phyloP scores from a whole-genome alignment of 768 basidiomycete species.

The Auriscalpium vulgare region DNA sequence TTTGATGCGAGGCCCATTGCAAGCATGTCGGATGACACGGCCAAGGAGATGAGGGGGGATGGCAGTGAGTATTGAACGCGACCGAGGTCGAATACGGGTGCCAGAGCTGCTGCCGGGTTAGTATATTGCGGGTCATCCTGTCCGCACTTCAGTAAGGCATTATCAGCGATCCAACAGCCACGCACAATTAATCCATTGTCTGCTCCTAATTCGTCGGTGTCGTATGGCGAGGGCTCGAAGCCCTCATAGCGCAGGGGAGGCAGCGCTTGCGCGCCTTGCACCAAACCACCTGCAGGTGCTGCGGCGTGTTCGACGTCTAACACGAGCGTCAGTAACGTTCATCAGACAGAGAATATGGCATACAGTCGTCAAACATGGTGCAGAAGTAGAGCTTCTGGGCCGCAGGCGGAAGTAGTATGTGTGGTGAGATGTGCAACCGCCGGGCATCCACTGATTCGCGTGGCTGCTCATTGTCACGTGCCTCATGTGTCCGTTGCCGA shows the following conservation, averaged over 20 bases:
- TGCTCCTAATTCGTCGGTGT: slow-evolving; percentile 39
- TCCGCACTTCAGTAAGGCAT: not conserved
- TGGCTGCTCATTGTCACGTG: not conserved
- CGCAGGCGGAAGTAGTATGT: no score
- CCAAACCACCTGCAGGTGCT: slow-evolving; percentile 35
- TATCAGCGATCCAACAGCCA: not conserved
- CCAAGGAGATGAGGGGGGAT: slow-evolving; percentile 74
- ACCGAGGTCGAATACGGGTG: slow-evolving; percentile 74
- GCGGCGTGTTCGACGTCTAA: slow-evolving; percentile 84
- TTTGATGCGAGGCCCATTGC: slow-evolving; percentile 78
- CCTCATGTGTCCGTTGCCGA: no score
- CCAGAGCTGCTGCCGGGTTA: slow-evolving; percentile 28
- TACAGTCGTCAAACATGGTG: slow-evolving; percentile 35
- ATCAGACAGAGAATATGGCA: slow-evolving; percentile 1
- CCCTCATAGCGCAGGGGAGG: slow-evolving; percentile 77
- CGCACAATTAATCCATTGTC: slow-evolving; percentile 25
- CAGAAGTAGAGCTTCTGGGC: no score
- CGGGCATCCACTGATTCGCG: no score
- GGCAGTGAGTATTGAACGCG: slow-evolving; percentile 86
- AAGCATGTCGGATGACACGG: slow-evolving; percentile 80
- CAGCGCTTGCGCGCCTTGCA: slow-evolving; percentile 29
- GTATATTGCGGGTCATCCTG: slow-evolving; percentile 24
- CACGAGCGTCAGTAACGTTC: not conserved
- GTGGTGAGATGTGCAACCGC: no score
- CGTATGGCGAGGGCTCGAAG: slow-evolving; percentile 70